These are phyloP conservation scores for Toxoplasma gondii DNA, from an alignment of 169 alveolate species.

Conservation along the genomic window DNA sequence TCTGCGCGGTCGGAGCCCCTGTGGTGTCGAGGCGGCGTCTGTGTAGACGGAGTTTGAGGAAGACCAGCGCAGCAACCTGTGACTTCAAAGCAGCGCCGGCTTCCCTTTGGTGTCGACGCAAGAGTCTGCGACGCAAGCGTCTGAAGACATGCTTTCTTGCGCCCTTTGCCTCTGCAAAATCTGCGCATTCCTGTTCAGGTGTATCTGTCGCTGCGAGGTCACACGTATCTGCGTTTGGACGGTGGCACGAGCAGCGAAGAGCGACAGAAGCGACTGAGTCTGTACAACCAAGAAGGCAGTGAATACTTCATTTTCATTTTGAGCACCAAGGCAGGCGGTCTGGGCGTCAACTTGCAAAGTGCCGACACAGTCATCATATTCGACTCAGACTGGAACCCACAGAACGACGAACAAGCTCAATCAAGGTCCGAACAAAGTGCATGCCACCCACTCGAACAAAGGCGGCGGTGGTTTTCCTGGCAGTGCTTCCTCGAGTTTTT, in stretches of 20 bases:
- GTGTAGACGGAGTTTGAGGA: background rate
- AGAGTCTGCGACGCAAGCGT: too few species aligned
- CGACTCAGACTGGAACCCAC: conserved; percentile 97
- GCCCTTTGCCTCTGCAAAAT: background rate
- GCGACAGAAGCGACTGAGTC: conserved; percentile 69
- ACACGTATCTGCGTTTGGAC: conserved; percentile 35
- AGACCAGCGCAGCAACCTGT: background rate
- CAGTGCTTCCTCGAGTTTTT: background rate
- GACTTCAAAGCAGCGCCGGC: background rate
- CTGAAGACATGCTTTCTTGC: too few species aligned
- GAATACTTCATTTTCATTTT: conserved; percentile 88
- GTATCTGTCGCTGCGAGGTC: conserved; percentile 35
- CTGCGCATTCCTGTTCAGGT: conserved; percentile 29
- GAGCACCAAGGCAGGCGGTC: conserved; percentile 94
- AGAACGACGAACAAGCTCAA: conserved; percentile 95
- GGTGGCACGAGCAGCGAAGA: conserved; percentile 94
- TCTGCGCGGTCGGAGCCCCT: too few species aligned
- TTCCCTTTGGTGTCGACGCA: background rate
- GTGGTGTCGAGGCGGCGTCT: background rate
- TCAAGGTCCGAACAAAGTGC: conserved; percentile 70
- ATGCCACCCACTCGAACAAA: background rate
- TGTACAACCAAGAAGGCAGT: conserved; percentile 80
- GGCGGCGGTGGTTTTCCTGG: background rate
- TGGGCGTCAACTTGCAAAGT: conserved; percentile 94
- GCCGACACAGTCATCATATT: conserved; percentile 97